Percentiles rank a stretch among this genome's conserved stretches.
These are phyloP conservation scores for Starmerella sirachaensis DNA, from an alignment of 805 yeast genomes.

Conservation along the genomic window DNA sequence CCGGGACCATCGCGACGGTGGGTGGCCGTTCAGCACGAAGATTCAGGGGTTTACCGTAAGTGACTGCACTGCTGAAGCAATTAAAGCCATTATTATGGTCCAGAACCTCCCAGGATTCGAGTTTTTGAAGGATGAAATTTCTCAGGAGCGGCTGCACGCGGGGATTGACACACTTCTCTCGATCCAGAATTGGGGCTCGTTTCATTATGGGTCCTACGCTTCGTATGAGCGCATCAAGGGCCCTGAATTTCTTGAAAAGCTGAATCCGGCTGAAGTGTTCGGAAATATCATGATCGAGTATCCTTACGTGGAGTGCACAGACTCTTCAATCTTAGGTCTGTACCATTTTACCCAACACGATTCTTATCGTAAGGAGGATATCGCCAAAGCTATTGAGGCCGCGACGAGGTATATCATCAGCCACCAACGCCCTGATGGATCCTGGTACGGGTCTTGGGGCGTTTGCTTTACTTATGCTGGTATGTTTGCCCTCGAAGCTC, in stretches of 20 bases:
- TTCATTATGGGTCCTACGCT: slow-evolving; percentile 84
- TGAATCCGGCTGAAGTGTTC: slow-evolving; percentile 96
- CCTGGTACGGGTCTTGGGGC: slow-evolving; percentile 99
- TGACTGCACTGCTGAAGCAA: slow-evolving; percentile 93
- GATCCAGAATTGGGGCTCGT: slow-evolving; percentile 66
- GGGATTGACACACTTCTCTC: slow-evolving; percentile 67
- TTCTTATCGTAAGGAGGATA: slow-evolving; percentile 54
- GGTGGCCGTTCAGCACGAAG: slow-evolving; percentile 93
- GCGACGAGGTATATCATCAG: slow-evolving; percentile 63
- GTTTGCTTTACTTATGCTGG: slow-evolving; percentile 90
- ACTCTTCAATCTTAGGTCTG: slow-evolving; percentile 82
- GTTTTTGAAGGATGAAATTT: slow-evolving; percentile 41
- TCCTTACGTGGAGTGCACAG: slow-evolving; percentile 97
- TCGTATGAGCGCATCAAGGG: slow-evolving; percentile 83
- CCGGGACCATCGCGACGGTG: slow-evolving; percentile 76
- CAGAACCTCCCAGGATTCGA: slow-evolving; percentile 47
- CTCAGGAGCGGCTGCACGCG: slow-evolving; percentile 41
- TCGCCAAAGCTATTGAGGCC: slow-evolving; percentile 53
- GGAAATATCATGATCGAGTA: slow-evolving; percentile 98
- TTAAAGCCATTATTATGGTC: slow-evolving; percentile 90
- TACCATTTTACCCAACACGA: slow-evolving; percentile 60
- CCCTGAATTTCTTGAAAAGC: slow-evolving; percentile 55
- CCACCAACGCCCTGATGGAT: slow-evolving; percentile 68
- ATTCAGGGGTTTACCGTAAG: slow-evolving; percentile 93
- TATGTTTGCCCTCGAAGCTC: slow-evolving; percentile 95